Conservation (phyloP, 164 flowering plant genomes). For the Santalum album region DNA sequence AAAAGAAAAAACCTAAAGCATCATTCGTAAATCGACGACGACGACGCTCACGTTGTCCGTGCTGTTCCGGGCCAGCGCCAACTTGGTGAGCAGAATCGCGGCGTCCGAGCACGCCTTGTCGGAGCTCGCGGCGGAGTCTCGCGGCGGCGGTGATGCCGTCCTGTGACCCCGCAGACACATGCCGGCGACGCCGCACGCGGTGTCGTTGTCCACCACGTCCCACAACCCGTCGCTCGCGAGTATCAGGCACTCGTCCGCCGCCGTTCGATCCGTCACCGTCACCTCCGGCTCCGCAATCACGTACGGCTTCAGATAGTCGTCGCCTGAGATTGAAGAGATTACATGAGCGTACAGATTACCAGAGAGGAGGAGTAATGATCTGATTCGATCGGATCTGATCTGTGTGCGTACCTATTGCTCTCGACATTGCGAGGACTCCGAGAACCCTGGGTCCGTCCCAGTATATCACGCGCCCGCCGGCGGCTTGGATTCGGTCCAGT, state of each 20-base stretch:
- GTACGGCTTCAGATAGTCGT: slow-evolving; percentile 57
- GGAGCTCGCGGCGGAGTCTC: slow-evolving; percentile 4
- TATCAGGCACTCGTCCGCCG: slow-evolving; percentile 49
- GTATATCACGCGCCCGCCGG: slow-evolving; percentile 78
- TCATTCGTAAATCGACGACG: slow-evolving; percentile 70
- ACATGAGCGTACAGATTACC: too few relatives aligned
- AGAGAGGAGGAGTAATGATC: too few relatives aligned
- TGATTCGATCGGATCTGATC: too few relatives aligned
- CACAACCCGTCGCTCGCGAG: slow-evolving; percentile 64
- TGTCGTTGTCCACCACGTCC: slow-evolving; percentile 63
- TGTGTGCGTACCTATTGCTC: slow-evolving; percentile 54
- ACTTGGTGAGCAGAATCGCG: slow-evolving; percentile 61
- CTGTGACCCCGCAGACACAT: slow-evolving; percentile 38
- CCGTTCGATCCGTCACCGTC: slow-evolving; percentile 37
- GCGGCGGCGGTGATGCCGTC: slow-evolving; percentile 1
- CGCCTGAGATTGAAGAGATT: slow-evolving; percentile 38
- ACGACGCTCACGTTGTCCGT: slow-evolving; percentile 77
- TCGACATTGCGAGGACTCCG: slow-evolving; percentile 84
- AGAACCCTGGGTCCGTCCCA: slow-evolving; percentile 81
- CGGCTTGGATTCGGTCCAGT: slow-evolving; percentile 51
- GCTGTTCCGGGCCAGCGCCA: slow-evolving; percentile 70
- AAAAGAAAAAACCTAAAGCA: too few relatives aligned
- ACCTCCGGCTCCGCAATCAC: slow-evolving; percentile 61
- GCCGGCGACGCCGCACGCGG: slow-evolving; percentile 48
- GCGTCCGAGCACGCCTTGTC: slow-evolving; percentile 60